A percentile compares a stretch with the other conserved stretches of the same genome.
Conservation (phyloP, 176 grass and related monocot genomes). For the Oryza rufipogon region DNA sequence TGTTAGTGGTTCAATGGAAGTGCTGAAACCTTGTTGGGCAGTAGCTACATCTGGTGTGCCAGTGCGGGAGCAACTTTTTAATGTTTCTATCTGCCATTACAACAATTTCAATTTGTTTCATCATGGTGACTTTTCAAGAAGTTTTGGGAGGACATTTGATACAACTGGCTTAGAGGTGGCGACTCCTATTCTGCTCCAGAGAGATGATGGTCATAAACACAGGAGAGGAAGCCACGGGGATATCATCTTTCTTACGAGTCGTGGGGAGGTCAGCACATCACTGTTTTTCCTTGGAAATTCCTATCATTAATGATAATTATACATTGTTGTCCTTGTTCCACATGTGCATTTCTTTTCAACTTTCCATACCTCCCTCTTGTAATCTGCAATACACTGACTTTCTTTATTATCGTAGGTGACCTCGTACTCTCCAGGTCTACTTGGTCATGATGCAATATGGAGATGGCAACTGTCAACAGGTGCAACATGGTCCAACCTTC, state of each 20-base stretch:
- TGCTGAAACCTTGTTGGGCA: slow-evolving; percentile 96
- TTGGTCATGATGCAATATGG: slow-evolving; percentile 82
- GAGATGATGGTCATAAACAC: slow-evolving; percentile 92
- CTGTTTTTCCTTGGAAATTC: background rate
- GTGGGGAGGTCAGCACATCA: slow-evolving; percentile 72
- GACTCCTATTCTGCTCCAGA: slow-evolving; percentile 73
- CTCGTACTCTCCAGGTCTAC: slow-evolving; percentile 75
- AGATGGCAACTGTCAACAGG: slow-evolving; percentile 91
- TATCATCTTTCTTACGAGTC: slow-evolving; percentile 88
- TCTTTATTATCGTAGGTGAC: slow-evolving; percentile 62
- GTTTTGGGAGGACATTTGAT: slow-evolving; percentile 84
- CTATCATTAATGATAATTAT: background rate
- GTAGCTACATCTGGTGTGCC: slow-evolving; percentile 96
- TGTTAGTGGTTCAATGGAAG: slow-evolving; percentile 86
- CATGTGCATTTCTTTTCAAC: background rate
- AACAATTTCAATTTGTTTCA: slow-evolving; percentile 81
- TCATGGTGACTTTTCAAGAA: slow-evolving; percentile 85
- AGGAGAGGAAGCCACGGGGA: slow-evolving; percentile 90
- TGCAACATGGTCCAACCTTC: slow-evolving; percentile 95
- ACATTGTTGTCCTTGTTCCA: background rate
- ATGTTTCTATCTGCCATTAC: slow-evolving; percentile 96
- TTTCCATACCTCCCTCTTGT: background rate
- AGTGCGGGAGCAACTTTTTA: slow-evolving; percentile 86
- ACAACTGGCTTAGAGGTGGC: slow-evolving; percentile 75
- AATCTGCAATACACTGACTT: background rate